Evolutionary conservation across 2,329 filamentous ascomycete species (phyloP), one percentile per base, ranked within the genome.

Genomic region (Pestalotiopsis sp.): DNA sequence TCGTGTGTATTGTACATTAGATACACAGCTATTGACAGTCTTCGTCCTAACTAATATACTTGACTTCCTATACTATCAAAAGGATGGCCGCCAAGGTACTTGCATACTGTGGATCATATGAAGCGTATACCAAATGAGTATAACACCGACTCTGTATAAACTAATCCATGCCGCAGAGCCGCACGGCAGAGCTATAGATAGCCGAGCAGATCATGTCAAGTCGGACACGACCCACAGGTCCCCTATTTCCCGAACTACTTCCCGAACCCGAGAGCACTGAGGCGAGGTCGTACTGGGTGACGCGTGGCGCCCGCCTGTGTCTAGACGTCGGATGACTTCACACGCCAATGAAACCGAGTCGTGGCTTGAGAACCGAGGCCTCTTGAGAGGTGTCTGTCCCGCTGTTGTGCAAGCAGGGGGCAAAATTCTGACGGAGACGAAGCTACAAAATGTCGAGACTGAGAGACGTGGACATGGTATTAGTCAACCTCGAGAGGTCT

Each of bases 301-400:
- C 27, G 57, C 27, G 23, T 27, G 27, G 23, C 36, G n/a, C 14
- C 25, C 2, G 12, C 9, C 27, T 17, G 12, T 39, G 23, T 14
- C 20, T 49, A 17, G 27, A 25, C 4, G 36, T 31, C 31, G 56
- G 62, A 68, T 68, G 67, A 65, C 67, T 62, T 68, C 62, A 66
- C 52, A 68, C 67, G 52, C 62, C 17, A 49, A 31, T 68, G 67
- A 66, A 68, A 66, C 62, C 45, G 20, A 13, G 25, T n/a, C 59
- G 20, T 36, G n/a, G 27, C 59, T 25, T 17, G 4, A 14, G 38
- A 36, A 7, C 27, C 31, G 27, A 36, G 14, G 20, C 27, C 12
- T 36, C 12, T 27, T 13, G 23, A 59, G 20, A 27, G 27, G 27
- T 27, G 27, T 27, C 5, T 2, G 23, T 36, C 23, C 57, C 49